These are phyloP conservation scores for Trypanosoma melophagium DNA, from an alignment of 208 protist species.

Conservation along the genomic window DNA sequence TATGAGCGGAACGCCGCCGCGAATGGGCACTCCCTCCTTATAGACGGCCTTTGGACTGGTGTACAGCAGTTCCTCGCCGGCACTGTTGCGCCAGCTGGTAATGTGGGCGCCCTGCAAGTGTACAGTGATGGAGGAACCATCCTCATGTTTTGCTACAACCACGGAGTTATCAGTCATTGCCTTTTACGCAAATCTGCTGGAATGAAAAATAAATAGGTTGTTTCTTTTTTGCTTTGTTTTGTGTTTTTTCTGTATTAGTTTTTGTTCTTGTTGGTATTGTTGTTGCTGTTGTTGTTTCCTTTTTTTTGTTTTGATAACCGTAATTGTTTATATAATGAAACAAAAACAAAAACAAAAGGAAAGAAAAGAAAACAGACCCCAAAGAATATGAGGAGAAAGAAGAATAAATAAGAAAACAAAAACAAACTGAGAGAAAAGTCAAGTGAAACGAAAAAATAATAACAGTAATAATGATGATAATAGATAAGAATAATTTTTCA, in stretches of 20 bases:
- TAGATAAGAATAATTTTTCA: background rate
- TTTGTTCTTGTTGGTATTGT: background rate
- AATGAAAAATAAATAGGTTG: too few relatives aligned
- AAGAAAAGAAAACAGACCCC: conserved; percentile 25
- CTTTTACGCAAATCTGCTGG: conserved; percentile 14
- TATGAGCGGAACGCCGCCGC: conserved; percentile 87
- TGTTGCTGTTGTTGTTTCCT: background rate
- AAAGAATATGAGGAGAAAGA: too few relatives aligned
- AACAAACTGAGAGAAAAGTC: background rate
- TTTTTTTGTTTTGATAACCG: background rate
- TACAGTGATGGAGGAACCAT: conserved; percentile 76
- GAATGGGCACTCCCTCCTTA: conserved; percentile 64
- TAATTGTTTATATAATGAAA: background rate
- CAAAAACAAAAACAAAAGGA: background rate
- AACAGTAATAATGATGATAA: conserved; percentile 2
- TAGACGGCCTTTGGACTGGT: conserved; percentile 79
- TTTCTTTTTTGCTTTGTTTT: background rate
- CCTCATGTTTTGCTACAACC: conserved; percentile 23
- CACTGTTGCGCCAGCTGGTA: conserved; percentile 65
- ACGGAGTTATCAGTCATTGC: background rate
- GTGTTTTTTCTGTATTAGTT: background rate
- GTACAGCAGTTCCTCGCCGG: conserved; percentile 76
- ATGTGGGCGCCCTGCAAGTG: conserved; percentile 88
- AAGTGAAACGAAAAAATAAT: too few relatives aligned
- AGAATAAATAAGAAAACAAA: background rate